These are phyloP conservation scores for Athelia sp. DNA, from an alignment of 1,284 basidiomycete species.

Conservation along the genomic window DNA sequence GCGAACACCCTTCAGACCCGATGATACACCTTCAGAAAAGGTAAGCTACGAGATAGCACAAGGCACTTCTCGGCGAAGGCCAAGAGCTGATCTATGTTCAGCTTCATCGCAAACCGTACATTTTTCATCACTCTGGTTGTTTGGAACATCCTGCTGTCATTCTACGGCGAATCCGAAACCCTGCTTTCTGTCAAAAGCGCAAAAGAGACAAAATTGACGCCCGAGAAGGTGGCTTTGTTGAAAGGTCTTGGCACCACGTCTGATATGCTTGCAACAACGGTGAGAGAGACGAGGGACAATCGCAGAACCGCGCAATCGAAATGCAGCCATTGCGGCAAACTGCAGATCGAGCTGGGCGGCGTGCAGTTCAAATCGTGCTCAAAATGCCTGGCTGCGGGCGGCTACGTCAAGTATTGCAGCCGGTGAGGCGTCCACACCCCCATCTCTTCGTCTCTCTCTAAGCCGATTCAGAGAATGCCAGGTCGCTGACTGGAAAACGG, in stretches of 20 bases:
- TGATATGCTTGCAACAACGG: no score
- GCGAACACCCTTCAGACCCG: not conserved
- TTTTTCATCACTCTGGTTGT: conserved; percentile 9
- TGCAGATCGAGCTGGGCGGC: not conserved
- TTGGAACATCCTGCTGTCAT: conserved; percentile 10
- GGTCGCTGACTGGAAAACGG: conserved; percentile 12
- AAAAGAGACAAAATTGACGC: no score
- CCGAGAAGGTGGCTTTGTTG: no score
- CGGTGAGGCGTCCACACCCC: conserved; percentile 3
- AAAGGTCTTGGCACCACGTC: no score
- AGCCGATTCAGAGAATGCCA: conserved; percentile 13
- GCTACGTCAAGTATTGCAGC: conserved; percentile 8
- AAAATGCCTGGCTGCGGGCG: conserved; percentile 10
- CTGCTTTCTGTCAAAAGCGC: not conserved
- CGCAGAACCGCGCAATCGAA: no score
- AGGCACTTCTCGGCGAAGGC: conserved; percentile 1
- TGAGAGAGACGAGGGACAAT: no score
- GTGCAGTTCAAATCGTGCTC: conserved; percentile 7
- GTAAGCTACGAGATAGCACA: conserved; percentile 3
- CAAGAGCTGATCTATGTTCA: conserved; percentile 1
- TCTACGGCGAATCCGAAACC: conserved; percentile 1
- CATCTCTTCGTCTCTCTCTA: no score
- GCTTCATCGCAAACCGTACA: conserved; percentile 1
- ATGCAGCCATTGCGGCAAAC: not conserved
- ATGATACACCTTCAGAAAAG: not conserved